phyloP scores from a whole-genome alignment of 345 rosid species.

The Isatis tinctoria region DNA sequence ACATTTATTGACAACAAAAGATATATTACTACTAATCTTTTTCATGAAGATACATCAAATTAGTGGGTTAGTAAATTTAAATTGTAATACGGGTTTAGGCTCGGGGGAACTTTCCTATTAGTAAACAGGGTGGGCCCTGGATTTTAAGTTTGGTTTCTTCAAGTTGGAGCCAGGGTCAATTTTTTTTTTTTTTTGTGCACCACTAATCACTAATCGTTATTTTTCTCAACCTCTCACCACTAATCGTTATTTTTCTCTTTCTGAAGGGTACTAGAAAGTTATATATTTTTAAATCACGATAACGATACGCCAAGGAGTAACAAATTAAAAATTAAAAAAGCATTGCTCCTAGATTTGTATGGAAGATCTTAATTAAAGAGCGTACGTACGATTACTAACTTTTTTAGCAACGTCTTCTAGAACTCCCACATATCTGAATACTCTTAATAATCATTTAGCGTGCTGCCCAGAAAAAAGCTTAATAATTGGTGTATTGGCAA shows the following conservation, averaged over 20 bases:
- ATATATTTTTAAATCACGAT: not conserved
- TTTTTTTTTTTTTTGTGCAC: too few relatives aligned
- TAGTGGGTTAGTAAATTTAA: conserved; percentile 1
- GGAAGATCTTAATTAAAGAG: conserved; percentile 3
- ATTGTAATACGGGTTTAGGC: not conserved
- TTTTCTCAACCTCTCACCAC: conserved; percentile 20
- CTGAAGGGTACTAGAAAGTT: too few relatives aligned
- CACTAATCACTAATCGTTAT: too few relatives aligned
- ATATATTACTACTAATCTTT: not conserved
- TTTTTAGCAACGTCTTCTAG: conserved; percentile 18
- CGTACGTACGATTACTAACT: conserved; percentile 1
- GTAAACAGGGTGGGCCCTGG: not conserved
- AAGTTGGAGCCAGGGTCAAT: conserved; percentile 13
- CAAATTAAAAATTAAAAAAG: not conserved
- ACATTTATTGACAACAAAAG: not conserved
- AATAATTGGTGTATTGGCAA: not conserved
- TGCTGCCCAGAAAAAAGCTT: not conserved
- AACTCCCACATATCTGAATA: not conserved
- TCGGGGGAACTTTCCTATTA: not conserved
- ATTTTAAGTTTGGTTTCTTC: not conserved
- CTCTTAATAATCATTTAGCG: not conserved
- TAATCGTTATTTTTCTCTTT: not conserved
- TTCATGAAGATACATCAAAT: not conserved
- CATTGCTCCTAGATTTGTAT: conserved; percentile 16
- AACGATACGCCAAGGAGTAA: not conserved